Evolutionary conservation across 2,329 filamentous ascomycete genomes (phyloP).

Genomic region (Colletotrichum falcatum): DNA sequence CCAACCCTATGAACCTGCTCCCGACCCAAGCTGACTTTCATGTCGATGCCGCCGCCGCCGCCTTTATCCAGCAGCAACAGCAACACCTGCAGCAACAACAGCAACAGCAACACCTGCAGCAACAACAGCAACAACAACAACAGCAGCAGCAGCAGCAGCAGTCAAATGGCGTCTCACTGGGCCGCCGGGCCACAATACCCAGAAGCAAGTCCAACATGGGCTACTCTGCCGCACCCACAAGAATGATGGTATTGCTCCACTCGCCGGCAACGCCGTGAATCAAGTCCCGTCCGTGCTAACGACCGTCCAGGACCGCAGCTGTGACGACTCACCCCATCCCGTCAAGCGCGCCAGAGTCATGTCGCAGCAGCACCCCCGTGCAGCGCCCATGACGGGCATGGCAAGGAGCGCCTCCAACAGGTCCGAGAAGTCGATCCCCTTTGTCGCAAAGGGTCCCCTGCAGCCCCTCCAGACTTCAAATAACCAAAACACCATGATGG

Average conservation of each 20-base stretch:
- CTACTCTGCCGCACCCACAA: constrained; percentile 29
- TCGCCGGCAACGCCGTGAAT: neutral
- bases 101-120: neutral
- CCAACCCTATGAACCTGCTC: constrained; percentile 23
- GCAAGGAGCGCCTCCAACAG: constrained; percentile 56
- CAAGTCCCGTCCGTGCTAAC: constrained; percentile 19
- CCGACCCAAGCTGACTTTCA: constrained; percentile 32
- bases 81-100: neutral
- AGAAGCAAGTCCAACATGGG: constrained; percentile 42
- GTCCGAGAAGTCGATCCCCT: constrained; percentile 55
- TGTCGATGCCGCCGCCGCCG: constrained; percentile 19
- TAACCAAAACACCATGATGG: constrained; percentile 45
- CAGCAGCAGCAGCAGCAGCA: neutral
- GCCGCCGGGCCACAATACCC: constrained; percentile 32
- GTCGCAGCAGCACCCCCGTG: constrained; percentile 48
- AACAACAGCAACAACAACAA: neutral
- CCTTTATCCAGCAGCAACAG: constrained; percentile 9
- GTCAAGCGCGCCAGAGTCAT: constrained; percentile 51
- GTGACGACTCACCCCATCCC: constrained; percentile 45
- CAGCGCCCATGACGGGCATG: constrained; percentile 40
- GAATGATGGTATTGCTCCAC: constrained; percentile 37
- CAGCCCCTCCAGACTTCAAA: constrained; percentile 47
- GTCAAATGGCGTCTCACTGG: constrained; percentile 24
- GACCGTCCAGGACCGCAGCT: constrained; percentile 44
- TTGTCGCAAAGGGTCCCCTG: constrained; percentile 51